Conservation (phyloP, 495 filamentous ascomycete species). For the Lepraria neglecta region DNA sequence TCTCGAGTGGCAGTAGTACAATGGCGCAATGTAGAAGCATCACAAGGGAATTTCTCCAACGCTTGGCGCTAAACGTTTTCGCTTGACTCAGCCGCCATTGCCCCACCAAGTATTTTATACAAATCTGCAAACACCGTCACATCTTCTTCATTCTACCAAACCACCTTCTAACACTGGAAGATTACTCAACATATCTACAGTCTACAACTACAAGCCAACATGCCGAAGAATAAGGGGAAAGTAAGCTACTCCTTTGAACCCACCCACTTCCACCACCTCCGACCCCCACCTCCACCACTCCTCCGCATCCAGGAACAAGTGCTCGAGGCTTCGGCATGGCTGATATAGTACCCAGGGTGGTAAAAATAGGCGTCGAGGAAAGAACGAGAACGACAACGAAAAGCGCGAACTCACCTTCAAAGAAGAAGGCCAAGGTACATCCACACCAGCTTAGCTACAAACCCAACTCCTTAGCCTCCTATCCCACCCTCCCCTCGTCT, state of each 20-base stretch:
- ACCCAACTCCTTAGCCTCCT: background rate
- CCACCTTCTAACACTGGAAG: conserved; percentile 5
- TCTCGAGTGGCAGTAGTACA: background rate
- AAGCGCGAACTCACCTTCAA: conserved; percentile 99
- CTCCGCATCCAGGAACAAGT: background rate
- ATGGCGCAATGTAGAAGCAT: background rate
- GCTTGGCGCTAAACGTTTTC: conserved; percentile 7
- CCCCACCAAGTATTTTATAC: conserved; percentile 3
- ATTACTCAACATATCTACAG: conserved; percentile 8
- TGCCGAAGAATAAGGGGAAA: conserved; percentile 99
- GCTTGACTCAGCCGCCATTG: conserved; percentile 7
- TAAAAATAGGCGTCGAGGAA: conserved; percentile 96
- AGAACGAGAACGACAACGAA: conserved; percentile 99
- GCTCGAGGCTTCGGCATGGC: background rate
- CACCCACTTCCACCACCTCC: conserved; percentile 12
- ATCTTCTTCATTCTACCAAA: background rate
- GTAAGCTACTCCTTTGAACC: conserved; percentile 48
- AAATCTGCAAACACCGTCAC: background rate
- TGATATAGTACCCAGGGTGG: conserved; percentile 59
- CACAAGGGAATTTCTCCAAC: background rate
- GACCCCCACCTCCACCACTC: background rate
- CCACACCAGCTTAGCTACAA: background rate
- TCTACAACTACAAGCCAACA: conserved; percentile 40
- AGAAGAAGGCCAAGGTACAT: conserved; percentile 86
- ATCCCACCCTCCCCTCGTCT: background rate